These are phyloP conservation scores for Alternaria solani DNA, from an alignment of 2,329 filamentous ascomycete genomes.

Conservation along the genomic window DNA sequence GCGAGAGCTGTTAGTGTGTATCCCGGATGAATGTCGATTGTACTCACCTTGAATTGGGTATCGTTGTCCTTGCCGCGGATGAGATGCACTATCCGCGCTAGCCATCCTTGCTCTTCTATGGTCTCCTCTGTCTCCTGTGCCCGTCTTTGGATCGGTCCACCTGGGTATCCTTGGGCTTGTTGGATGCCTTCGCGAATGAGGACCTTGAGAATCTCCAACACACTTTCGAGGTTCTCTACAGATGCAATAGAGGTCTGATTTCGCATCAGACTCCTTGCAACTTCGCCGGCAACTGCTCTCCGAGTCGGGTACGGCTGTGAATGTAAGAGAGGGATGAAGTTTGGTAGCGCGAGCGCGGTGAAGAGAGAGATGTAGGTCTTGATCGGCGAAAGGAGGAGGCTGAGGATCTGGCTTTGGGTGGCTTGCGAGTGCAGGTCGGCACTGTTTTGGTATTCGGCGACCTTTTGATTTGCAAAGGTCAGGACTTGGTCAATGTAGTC, in stretches of 20 bases:
- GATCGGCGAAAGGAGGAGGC: constrained; percentile 87
- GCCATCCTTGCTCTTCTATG: constrained; percentile 96
- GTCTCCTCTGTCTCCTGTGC: constrained; percentile 93
- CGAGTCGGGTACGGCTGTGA: constrained; percentile 93
- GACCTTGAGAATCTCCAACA: constrained; percentile 87
- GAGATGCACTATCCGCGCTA: constrained; percentile 90
- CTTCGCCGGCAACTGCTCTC: constrained; percentile 87
- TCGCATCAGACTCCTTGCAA: constrained; percentile 81
- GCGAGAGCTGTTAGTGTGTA: constrained; percentile 26
- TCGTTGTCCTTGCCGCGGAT: constrained; percentile 86
- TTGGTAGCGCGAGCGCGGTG: constrained; percentile 91
- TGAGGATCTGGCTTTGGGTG: constrained; percentile 87
- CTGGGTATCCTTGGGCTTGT: constrained; percentile 80
- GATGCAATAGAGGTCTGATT: constrained; percentile 83
- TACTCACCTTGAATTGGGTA: constrained; percentile 79
- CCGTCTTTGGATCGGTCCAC: constrained; percentile 75
- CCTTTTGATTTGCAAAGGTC: constrained; percentile 85
- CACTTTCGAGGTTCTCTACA: constrained; percentile 81
- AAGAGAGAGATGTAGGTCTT: constrained; percentile 93
- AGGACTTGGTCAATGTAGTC: constrained; percentile 97
- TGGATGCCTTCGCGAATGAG: constrained; percentile 93
- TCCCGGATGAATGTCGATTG: not conserved
- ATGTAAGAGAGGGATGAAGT: constrained; percentile 87
- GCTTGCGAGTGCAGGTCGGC: constrained; percentile 90
- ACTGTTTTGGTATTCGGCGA: constrained; percentile 87